phyloP scores from a whole-genome alignment of 345 rosid species.

The Brassica carinata region DNA sequence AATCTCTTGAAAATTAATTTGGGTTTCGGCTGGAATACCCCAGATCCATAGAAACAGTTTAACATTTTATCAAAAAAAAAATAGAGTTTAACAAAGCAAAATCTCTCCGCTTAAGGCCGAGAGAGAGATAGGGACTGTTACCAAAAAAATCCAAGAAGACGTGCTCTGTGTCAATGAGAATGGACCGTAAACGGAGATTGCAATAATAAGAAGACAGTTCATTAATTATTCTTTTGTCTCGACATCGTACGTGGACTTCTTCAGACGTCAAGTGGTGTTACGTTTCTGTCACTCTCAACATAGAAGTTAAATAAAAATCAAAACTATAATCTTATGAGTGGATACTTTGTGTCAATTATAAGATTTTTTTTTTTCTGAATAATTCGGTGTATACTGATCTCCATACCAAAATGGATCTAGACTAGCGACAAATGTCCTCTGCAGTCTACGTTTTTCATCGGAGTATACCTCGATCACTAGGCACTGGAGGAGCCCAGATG shows the following conservation, averaged over 20 bases:
- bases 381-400: too few species aligned
- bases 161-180: conserved; percentile 7
- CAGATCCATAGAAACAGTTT: too few species aligned
- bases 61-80: too few species aligned
- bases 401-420: too few species aligned
- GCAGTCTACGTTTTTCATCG: too few species aligned
- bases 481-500: too few species aligned
- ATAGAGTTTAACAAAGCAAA: not conserved
- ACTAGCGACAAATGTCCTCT: too few species aligned
- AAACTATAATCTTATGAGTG: not conserved
- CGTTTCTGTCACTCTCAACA: conserved; percentile 9
- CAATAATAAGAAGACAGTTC: conserved; percentile 12
- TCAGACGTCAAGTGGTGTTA: not conserved
- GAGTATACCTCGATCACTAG: too few species aligned
- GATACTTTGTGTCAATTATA: not conserved
- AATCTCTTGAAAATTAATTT: too few species aligned
- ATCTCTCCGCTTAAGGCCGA: not conserved
- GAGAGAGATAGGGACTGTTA: not conserved
- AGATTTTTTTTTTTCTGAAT: not conserved
- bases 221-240: conserved; percentile 16
- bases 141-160: not conserved
- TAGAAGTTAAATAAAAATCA: not conserved
- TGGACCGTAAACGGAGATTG: not conserved
- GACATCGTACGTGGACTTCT: not conserved
- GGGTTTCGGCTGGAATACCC: too few species aligned